Evolutionary conservation across 345 rosid species (phyloP).

Genomic region (Moricandia arvensis): DNA sequence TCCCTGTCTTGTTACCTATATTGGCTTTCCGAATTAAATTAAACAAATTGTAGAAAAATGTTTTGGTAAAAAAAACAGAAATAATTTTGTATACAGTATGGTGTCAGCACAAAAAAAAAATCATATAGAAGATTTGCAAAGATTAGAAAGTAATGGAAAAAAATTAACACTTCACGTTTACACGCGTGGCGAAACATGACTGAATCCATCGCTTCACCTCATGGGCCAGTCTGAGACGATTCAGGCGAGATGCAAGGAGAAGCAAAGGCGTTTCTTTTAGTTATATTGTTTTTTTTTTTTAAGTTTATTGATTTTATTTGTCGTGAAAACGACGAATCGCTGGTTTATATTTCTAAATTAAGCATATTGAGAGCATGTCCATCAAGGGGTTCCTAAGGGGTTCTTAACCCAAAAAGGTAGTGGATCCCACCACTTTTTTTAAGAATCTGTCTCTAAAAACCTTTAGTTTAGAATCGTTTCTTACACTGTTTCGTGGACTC

Average conservation of each 20-base stretch:
- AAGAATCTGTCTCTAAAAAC: too few relatives aligned
- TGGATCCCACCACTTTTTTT: too few relatives aligned
- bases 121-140: not conserved
- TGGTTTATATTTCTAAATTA: conserved; percentile 10
- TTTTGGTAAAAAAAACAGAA: too few relatives aligned
- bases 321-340: conserved; percentile 30
- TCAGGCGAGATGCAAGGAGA: conserved; percentile 38
- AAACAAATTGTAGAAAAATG: too few relatives aligned
- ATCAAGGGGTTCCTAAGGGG: too few relatives aligned
- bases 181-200: not conserved
- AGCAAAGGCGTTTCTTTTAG: conserved; percentile 23
- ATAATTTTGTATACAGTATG: too few relatives aligned
- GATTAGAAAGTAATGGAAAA: not conserved
- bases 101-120: not conserved
- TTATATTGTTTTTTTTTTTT: not conserved
- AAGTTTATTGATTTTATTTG: not conserved
- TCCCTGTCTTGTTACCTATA: too few relatives aligned
- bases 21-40: too few relatives aligned
- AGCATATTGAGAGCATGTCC: too few relatives aligned
- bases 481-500: too few relatives aligned
- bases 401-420: too few relatives aligned
- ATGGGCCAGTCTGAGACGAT: conserved; percentile 33
- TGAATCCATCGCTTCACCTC: conserved; percentile 22
- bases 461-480: too few relatives aligned
- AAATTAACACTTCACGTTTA: not conserved